A percentile compares a stretch with the other conserved stretches of the same genome.
Conservation (phyloP, 257 asterid species). For the Knoxia roxburghii region DNA sequence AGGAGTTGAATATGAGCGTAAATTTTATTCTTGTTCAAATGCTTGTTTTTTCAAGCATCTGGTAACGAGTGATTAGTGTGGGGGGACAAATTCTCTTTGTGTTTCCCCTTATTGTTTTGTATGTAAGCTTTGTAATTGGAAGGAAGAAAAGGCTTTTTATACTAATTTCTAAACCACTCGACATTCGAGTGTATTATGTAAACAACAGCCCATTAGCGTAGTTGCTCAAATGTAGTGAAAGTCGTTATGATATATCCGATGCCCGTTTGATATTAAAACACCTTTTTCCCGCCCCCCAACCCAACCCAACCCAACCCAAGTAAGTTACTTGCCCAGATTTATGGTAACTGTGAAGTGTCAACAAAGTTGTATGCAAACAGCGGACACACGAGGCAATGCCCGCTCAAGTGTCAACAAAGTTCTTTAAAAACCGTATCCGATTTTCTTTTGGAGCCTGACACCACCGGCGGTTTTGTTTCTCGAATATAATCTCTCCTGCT, state of each 20-base stretch:
- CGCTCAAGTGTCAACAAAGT: too few species aligned
- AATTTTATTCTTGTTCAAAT: neutral
- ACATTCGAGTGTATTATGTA: neutral
- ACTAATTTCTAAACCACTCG: neutral
- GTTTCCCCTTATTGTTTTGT: neutral
- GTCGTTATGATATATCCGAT: neutral
- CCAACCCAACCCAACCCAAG: too few species aligned
- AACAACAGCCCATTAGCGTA: neutral
- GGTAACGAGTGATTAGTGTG: conserved; percentile 1
- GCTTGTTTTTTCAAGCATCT: conserved; percentile 9
- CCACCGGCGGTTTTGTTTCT: too few species aligned
- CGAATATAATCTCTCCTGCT: too few species aligned
- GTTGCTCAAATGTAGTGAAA: neutral
- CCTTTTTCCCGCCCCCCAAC: too few species aligned
- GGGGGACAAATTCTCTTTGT: conserved; percentile 1
- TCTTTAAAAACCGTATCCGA: too few species aligned
- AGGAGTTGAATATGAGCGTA: conserved; percentile 1
- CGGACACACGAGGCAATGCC: too few species aligned
- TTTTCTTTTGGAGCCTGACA: too few species aligned
- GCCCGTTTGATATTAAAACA: too few species aligned
- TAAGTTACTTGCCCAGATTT: too few species aligned
- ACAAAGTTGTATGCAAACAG: too few species aligned
- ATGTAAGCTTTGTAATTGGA: conserved; percentile 12
- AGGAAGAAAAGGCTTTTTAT: conserved; percentile 6
- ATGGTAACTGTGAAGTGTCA: too few species aligned